Conservation (phyloP, 1,284 basidiomycete species). For the Sphaerobolus stellatus region DNA sequence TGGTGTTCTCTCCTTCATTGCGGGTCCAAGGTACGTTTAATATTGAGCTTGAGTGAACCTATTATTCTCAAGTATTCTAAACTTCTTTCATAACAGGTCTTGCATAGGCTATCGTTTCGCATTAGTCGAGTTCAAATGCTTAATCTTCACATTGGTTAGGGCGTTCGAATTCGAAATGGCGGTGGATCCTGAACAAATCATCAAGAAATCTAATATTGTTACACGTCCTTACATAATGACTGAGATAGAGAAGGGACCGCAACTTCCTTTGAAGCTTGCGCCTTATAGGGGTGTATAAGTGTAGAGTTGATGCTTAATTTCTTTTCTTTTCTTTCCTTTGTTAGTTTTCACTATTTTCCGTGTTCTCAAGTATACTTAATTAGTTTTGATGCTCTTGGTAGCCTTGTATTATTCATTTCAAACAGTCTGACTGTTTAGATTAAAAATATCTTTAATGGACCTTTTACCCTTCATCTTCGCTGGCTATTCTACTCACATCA, state of each 20-base stretch:
- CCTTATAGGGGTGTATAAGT: too few relatives aligned
- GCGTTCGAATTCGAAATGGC: slow-evolving; percentile 57
- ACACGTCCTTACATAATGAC: slow-evolving; percentile 39
- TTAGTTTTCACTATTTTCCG: too few relatives aligned
- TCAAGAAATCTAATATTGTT: slow-evolving; percentile 36
- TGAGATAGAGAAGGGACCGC: slow-evolving; percentile 26
- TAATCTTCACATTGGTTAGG: slow-evolving; percentile 56
- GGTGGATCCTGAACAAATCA: slow-evolving; percentile 42
- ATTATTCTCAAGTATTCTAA: not conserved
- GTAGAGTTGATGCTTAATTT: too few relatives aligned
- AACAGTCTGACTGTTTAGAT: too few relatives aligned
- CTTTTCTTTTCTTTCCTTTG: too few relatives aligned
- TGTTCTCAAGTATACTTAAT: too few relatives aligned
- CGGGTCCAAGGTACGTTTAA: slow-evolving; percentile 47
- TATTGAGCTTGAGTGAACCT: not conserved
- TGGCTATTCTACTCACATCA: too few relatives aligned
- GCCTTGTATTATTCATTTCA: too few relatives aligned
- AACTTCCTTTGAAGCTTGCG: slow-evolving; percentile 30
- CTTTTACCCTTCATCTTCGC: too few relatives aligned
- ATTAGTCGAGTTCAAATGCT: slow-evolving; percentile 63
- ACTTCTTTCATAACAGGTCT: slow-evolving; percentile 24
- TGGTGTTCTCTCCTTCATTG: slow-evolving; percentile 59
- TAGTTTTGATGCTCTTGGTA: too few relatives aligned
- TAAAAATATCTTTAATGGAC: too few relatives aligned
- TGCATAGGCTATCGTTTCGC: slow-evolving; percentile 75